Conservation (phyloP, 495 filamentous ascomycete genomes). For the Pseudoneurospora amorphoporcata region DNA sequence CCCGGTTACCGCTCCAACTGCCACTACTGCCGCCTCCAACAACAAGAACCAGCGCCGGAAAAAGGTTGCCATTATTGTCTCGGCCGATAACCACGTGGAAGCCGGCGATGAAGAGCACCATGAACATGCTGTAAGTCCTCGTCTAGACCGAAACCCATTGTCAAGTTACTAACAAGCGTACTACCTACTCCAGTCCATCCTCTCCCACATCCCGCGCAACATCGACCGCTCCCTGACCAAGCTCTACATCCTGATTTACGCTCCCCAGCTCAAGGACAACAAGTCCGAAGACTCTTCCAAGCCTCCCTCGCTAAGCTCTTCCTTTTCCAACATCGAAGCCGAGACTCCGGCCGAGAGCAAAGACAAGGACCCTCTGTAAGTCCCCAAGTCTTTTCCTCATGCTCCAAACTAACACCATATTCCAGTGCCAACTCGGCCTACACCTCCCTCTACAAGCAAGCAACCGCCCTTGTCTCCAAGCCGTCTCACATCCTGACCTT, state of each 20-base stretch:
- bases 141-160: too few relatives aligned
- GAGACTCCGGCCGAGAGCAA: slow-evolving; percentile 53
- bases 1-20: neutral
- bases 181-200: slow-evolving; percentile 53
- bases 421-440: slow-evolving; percentile 46
- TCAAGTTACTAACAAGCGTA: too few relatives aligned
- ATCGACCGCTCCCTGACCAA: slow-evolving; percentile 56
- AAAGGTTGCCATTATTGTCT: slow-evolving; percentile 76
- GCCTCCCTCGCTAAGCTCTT: slow-evolving; percentile 63
- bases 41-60: slow-evolving; percentile 44
- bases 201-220: slow-evolving; percentile 74
- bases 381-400: slow-evolving; percentile 17
- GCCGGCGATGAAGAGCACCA: slow-evolving; percentile 49
- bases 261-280: slow-evolving; percentile 65
- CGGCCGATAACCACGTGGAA: slow-evolving; percentile 53
- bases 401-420: slow-evolving; percentile 30
- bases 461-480: slow-evolving; percentile 65
- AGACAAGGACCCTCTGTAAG: slow-evolving; percentile 43
- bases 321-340: slow-evolving; percentile 76
- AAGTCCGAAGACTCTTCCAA: slow-evolving; percentile 33
- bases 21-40: neutral
- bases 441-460: slow-evolving; percentile 66
- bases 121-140: slow-evolving; percentile 69
- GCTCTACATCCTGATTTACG: slow-evolving; percentile 81
- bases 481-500: slow-evolving; percentile 82